Evolutionary conservation across 2,329 filamentous ascomycete genomes (phyloP).

Genomic region (Phialophora tarda): DNA sequence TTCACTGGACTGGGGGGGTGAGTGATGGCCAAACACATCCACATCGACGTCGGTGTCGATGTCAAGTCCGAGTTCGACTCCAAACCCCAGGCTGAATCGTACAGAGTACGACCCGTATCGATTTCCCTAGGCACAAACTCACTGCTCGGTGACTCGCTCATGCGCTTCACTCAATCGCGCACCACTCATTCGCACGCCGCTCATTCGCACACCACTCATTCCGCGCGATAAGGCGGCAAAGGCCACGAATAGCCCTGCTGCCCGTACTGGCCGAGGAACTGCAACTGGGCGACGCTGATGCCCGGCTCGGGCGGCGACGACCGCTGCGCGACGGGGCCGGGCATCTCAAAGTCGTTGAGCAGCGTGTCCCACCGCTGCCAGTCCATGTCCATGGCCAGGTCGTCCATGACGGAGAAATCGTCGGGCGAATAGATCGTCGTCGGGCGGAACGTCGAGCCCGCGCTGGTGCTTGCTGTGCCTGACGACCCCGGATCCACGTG

Average conservation of each 20-base stretch:
- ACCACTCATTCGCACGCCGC: too few relatives aligned
- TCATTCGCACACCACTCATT: not conserved
- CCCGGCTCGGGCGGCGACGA: not conserved
- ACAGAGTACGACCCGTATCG: too few relatives aligned
- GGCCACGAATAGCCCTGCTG: constrained; percentile 19
- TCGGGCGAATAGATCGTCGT: constrained; percentile 16
- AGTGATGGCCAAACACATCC: not conserved
- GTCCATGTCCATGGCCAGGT: constrained; percentile 35
- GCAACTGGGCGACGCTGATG: constrained; percentile 7
- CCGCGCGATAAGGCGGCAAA: not conserved
- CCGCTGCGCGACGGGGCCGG: not conserved
- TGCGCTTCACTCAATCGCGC: too few relatives aligned
- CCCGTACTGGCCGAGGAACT: constrained; percentile 14
- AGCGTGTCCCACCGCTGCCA: constrained; percentile 36
- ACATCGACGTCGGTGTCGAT: not conserved
- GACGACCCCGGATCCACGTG: not conserved
- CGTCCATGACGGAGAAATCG: constrained; percentile 19
- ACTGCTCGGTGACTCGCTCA: too few relatives aligned
- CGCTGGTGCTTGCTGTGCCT: not conserved
- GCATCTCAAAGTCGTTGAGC: constrained; percentile 27
- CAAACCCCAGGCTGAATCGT: too few relatives aligned
- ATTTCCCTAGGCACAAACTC: too few relatives aligned
- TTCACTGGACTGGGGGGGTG: not conserved
- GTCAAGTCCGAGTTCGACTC: too few relatives aligned
- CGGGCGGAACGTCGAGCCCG: not conserved